Conservation (phyloP, 495 filamentous ascomycete genomes). For the Evernia prunastri region DNA sequence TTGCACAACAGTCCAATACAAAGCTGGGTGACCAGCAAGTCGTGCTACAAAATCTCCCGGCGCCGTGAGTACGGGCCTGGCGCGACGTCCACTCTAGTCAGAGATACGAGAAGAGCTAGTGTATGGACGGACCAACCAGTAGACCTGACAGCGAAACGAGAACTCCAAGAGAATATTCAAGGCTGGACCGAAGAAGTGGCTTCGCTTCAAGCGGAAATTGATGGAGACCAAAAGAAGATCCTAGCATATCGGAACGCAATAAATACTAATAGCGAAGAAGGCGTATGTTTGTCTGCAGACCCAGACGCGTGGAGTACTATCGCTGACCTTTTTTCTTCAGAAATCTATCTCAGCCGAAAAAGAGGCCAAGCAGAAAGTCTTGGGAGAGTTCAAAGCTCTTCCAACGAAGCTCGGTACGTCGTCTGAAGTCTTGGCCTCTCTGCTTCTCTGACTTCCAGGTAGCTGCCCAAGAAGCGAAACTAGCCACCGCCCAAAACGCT, state of each 20-base stretch:
- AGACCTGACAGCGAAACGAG: slow-evolving; percentile 52
- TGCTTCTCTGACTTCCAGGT: neutral
- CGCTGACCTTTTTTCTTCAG: slow-evolving; percentile 31
- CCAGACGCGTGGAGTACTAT: slow-evolving; percentile 6
- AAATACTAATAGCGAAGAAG: slow-evolving; percentile 31
- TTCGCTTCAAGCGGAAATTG: slow-evolving; percentile 33
- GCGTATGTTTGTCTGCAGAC: slow-evolving; percentile 29
- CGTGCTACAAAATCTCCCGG: slow-evolving; percentile 52
- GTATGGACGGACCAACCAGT: slow-evolving; percentile 75
- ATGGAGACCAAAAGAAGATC: slow-evolving; percentile 25
- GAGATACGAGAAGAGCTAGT: slow-evolving; percentile 45
- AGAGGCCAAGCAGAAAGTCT: slow-evolving; percentile 50
- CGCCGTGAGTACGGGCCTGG: slow-evolving; percentile 67
- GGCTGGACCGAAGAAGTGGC: slow-evolving; percentile 40
- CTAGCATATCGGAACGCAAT: slow-evolving; percentile 18
- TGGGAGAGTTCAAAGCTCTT: slow-evolving; percentile 55
- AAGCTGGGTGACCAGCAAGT: slow-evolving; percentile 58
- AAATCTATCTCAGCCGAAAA: slow-evolving; percentile 48
- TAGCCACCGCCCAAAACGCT: slow-evolving; percentile 37
- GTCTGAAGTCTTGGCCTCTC: neutral
- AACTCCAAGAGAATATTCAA: slow-evolving; percentile 39
- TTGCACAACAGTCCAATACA: slow-evolving; percentile 48
- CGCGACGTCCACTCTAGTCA: slow-evolving; percentile 59
- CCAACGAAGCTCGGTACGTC: slow-evolving; percentile 64
- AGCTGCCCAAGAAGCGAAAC: slow-evolving; percentile 50